A percentile compares a stretch with the other conserved stretches of the same genome.
Evolutionary conservation across 1,284 basidiomycete genomes (phyloP).

Genomic region (Sanghuangporus weigelae): DNA sequence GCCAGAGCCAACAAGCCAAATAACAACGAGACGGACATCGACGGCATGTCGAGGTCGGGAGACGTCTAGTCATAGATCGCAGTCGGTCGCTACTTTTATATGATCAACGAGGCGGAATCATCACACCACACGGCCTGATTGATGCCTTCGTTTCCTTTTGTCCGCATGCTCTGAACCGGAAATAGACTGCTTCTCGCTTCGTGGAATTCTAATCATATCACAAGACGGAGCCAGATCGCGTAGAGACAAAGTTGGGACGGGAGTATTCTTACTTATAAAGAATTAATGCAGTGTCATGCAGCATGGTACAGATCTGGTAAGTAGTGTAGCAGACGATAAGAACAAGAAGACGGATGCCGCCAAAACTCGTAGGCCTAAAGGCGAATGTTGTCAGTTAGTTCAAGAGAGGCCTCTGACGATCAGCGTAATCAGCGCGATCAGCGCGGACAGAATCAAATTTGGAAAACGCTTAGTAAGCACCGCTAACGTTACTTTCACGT

Average conservation of each 20-base stretch:
- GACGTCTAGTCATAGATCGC: neutral
- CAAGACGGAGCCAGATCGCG: neutral
- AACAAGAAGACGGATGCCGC: too few relatives aligned
- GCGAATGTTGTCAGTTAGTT: too few relatives aligned
- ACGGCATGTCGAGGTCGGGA: constrained; percentile 24
- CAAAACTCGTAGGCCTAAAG: too few relatives aligned
- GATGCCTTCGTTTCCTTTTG: neutral
- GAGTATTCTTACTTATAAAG: too few relatives aligned
- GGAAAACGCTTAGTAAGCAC: neutral
- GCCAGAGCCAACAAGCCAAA: constrained; percentile 18
- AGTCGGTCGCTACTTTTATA: neutral
- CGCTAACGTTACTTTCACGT: neutral
- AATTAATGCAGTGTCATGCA: too few relatives aligned
- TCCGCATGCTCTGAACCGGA: neutral
- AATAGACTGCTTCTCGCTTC: neutral
- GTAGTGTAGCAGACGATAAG: too few relatives aligned
- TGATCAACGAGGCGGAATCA: neutral
- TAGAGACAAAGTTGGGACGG: too few relatives aligned
- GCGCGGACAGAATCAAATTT: neutral
- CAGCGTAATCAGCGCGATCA: too few relatives aligned
- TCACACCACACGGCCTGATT: neutral
- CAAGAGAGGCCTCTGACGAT: too few relatives aligned
- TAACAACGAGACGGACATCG: neutral
- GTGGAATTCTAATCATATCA: neutral
- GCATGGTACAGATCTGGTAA: too few relatives aligned